phyloP scores from a whole-genome alignment of 2,329 filamentous ascomycete genomes.

The Stagonosporopsis vannaccii region DNA sequence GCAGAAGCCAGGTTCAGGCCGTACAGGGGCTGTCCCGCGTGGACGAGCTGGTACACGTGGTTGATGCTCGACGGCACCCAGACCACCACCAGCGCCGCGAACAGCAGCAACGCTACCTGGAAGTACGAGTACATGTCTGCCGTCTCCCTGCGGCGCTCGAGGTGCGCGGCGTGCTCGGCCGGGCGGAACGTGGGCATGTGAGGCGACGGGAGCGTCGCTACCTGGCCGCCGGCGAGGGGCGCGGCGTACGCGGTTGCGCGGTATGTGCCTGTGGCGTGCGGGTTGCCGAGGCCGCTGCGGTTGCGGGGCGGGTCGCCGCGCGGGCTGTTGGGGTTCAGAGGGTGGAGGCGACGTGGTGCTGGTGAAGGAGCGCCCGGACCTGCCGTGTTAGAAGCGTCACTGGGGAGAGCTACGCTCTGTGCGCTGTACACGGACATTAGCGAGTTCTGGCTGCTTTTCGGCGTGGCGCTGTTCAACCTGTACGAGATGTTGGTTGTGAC shows the following conservation, averaged over 20 bases:
- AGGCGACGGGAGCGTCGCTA: neutral
- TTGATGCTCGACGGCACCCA: constrained; percentile 73
- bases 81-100: constrained; percentile 73
- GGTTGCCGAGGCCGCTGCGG: neutral
- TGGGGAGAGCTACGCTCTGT: neutral
- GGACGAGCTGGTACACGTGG: constrained; percentile 72
- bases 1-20: constrained; percentile 74
- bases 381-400: neutral
- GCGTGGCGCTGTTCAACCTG: constrained; percentile 9
- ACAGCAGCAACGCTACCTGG: constrained; percentile 75
- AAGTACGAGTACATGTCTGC: constrained; percentile 71
- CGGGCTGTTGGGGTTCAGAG: neutral
- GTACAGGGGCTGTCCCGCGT: constrained; percentile 57
- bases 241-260: constrained; percentile 22
- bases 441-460: constrained; percentile 28
- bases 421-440: constrained; percentile 43
- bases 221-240: constrained; percentile 3
- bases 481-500: constrained; percentile 70
- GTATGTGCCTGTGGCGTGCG: constrained; percentile 10
- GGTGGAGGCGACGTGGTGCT: neutral
- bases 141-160: constrained; percentile 41
- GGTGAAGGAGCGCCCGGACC: neutral
- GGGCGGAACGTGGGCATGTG: neutral
- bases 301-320: no score
- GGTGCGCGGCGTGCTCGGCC: neutral